phyloP scores from a whole-genome alignment of 305 asterid species.

The Ajuga reptans region DNA sequence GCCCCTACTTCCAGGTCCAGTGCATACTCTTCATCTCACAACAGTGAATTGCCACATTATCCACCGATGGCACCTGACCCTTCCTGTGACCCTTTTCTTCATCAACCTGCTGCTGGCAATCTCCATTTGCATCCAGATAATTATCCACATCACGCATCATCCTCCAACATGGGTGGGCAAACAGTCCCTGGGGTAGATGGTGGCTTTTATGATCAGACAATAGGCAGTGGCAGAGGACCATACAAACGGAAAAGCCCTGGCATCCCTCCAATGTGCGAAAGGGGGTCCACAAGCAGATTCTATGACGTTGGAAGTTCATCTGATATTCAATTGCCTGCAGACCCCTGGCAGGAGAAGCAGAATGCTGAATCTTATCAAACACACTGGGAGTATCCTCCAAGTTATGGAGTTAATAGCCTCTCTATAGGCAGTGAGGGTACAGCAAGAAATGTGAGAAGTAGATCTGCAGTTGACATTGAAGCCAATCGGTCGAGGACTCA shows the following conservation, averaged over 20 bases:
- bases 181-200: constrained; percentile 38
- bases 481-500: constrained; percentile 35
- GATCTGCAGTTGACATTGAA: constrained; percentile 43
- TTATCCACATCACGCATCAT: constrained; percentile 35
- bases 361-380: constrained; percentile 42
- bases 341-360: constrained; percentile 56
- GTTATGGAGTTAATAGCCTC: constrained; percentile 43
- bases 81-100: constrained; percentile 40
- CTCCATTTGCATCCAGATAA: constrained; percentile 35
- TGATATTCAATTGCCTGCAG: constrained; percentile 38
- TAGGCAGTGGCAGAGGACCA: constrained; percentile 43
- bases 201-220: constrained; percentile 40
- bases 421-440: constrained; percentile 47
- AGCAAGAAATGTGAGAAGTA: constrained; percentile 60
- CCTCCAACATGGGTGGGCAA: constrained; percentile 41
- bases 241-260: constrained; percentile 63
- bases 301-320: constrained; percentile 65
- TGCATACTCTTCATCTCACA: constrained; percentile 37
- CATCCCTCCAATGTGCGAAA: constrained; percentile 41
- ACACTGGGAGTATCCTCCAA: constrained; percentile 44
- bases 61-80: constrained; percentile 44
- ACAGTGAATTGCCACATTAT: constrained; percentile 41
- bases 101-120: constrained; percentile 36
- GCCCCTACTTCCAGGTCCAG: constrained; percentile 40
- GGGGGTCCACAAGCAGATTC: constrained; percentile 58